phyloP scores from a whole-genome alignment of 169 alveolate genomes.

The Babesia divergens region DNA sequence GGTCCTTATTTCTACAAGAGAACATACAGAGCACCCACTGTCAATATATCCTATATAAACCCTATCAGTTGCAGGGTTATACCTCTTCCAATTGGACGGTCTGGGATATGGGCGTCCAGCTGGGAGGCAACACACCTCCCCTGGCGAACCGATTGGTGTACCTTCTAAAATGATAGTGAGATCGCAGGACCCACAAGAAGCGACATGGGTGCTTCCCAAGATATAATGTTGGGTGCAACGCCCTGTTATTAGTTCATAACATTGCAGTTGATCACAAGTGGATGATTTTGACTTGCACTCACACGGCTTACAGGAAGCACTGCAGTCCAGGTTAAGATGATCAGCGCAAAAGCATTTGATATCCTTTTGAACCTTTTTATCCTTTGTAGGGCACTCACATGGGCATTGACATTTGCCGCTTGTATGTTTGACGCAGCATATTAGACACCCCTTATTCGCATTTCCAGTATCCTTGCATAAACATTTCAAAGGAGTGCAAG shows the following conservation, averaged over 20 bases:
- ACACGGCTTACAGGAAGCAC: background rate
- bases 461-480: background rate
- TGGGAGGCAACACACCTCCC: conserved; percentile 4
- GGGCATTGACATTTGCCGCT: no score
- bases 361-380: no score
- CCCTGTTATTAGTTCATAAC: background rate
- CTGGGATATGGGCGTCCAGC: background rate
- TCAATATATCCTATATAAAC: conserved; percentile 12
- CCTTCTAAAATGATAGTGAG: conserved; percentile 30
- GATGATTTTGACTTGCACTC: background rate
- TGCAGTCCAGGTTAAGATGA: background rate
- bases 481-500: background rate
- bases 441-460: no score
- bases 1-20: conserved; percentile 2
- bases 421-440: no score
- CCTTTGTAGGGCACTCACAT: no score
- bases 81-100: background rate
- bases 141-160: background rate
- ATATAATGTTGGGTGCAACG: background rate
- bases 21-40: conserved; percentile 1
- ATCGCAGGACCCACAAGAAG: conserved; percentile 37
- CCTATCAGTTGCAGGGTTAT: background rate
- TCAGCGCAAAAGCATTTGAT: background rate
- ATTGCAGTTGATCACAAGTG: background rate
- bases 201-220: background rate